Percentiles rank a stretch among this genome's conserved stretches.
These are phyloP conservation scores for Adenanthera pavonina DNA, from an alignment of 306 rosid genomes.

Conservation along the genomic window DNA sequence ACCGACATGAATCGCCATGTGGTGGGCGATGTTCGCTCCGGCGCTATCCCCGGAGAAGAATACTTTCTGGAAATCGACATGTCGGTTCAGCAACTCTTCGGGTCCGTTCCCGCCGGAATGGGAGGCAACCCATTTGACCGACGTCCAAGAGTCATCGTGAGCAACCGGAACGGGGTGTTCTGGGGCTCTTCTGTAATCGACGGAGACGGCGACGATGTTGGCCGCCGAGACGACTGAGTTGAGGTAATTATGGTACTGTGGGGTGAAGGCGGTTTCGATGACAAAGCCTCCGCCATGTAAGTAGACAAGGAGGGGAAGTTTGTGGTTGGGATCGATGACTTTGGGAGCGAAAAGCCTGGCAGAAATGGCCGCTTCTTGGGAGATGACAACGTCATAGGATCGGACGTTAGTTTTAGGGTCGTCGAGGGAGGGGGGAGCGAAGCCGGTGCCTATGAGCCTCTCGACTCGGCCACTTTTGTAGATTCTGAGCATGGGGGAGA, in stretches of 20 bases:
- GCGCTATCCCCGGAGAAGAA: slow-evolving; percentile 12
- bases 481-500: slow-evolving; percentile 34
- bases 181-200: slow-evolving; percentile 16
- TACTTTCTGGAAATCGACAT: background rate
- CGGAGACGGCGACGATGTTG: background rate
- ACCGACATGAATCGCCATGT: background rate
- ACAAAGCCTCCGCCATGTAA: slow-evolving; percentile 25
- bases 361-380: slow-evolving; percentile 27
- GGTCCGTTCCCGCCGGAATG: background rate
- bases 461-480: slow-evolving; percentile 47
- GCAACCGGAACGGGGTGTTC: slow-evolving; percentile 14
- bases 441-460: background rate
- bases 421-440: slow-evolving; percentile 31
- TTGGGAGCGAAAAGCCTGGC: slow-evolving; percentile 44
- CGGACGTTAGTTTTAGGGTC: slow-evolving; percentile 39
- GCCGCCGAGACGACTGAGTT: background rate
- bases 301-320: slow-evolving; percentile 9
- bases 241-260: background rate
- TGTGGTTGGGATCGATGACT: background rate
- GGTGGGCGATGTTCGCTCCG: background rate
- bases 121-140: slow-evolving; percentile 11
- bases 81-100: background rate
- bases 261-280: background rate
- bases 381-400: slow-evolving; percentile 43
- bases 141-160: background rate